A percentile compares a stretch with the other conserved stretches of the same genome.
These are phyloP conservation scores for Linnemannia elongata DNA, from an alignment of 192 early-diverging fungal species.

Conservation along the genomic window DNA sequence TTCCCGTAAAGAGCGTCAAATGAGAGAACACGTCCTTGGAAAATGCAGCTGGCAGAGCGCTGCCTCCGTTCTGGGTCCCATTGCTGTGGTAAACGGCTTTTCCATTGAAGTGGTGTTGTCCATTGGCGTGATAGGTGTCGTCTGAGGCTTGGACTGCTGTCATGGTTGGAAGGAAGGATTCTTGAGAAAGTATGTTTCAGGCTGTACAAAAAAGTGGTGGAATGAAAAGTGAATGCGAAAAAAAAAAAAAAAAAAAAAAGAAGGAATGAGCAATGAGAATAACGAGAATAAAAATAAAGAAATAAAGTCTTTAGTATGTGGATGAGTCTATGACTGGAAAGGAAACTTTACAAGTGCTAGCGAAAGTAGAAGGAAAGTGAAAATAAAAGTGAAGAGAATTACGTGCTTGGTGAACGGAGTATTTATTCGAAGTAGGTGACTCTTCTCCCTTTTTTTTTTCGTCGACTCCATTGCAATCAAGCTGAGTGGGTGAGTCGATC, in stretches of 20 bases:
- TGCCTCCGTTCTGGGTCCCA: not conserved
- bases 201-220: not conserved
- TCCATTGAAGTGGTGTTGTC: slow-evolving; percentile 3
- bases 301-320: not conserved
- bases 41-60: slow-evolving; percentile 11
- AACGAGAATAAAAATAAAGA: not conserved
- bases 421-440: not conserved
- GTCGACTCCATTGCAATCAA: too few species aligned
- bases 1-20: slow-evolving; percentile 62
- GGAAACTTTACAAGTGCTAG: not conserved
- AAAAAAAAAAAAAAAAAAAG: not conserved
- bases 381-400: too few species aligned
- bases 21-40: slow-evolving; percentile 43
- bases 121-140: not conserved
- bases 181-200: not conserved
- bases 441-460: not conserved
- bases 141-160: slow-evolving; percentile 32
- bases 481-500: too few species aligned
- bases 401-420: not conserved
- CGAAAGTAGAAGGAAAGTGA: not conserved
- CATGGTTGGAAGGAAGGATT: slow-evolving; percentile 16
- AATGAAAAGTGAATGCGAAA: not conserved
- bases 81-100: not conserved
- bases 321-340: slow-evolving; percentile 6
- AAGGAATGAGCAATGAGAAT: slow-evolving; percentile 1